Conservation (phyloP, 2,329 filamentous ascomycete genomes). For the Aspergillus sojae region DNA sequence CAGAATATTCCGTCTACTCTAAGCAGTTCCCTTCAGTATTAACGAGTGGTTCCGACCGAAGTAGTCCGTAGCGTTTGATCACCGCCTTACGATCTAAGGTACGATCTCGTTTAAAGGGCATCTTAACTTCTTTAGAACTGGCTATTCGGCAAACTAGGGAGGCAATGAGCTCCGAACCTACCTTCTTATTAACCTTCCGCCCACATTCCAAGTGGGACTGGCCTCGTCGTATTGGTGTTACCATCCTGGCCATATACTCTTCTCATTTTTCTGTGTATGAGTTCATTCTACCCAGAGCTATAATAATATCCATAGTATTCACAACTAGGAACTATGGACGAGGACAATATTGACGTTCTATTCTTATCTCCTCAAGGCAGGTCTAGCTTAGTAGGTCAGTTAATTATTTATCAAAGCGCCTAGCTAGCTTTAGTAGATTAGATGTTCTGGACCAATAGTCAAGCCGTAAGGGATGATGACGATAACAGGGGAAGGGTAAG, state of each 20-base stretch:
- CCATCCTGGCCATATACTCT: neutral
- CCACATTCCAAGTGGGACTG: neutral
- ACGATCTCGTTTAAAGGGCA: neutral
- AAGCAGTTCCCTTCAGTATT: no score
- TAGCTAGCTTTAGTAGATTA: neutral
- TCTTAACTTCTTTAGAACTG: neutral
- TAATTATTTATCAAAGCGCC: neutral
- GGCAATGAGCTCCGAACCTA: neutral
- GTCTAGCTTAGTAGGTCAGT: neutral
- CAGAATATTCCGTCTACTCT: no score
- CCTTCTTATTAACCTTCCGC: neutral
- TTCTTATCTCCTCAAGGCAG: neutral
- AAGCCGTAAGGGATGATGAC: conserved; percentile 14
- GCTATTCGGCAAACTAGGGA: neutral
- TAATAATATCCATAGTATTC: neutral
- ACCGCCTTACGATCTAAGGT: neutral
- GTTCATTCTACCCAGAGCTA: neutral
- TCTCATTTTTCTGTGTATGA: neutral
- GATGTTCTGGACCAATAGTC: conserved; percentile 13
- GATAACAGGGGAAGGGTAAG: conserved; percentile 3
- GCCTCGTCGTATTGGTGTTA: neutral
- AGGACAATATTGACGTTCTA: neutral
- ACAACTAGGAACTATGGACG: neutral
- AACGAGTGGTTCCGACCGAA: neutral
- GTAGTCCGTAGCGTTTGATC: neutral